These are phyloP conservation scores for Debaryomyces castellii DNA, from an alignment of 805 yeast species.

Conservation along the genomic window DNA sequence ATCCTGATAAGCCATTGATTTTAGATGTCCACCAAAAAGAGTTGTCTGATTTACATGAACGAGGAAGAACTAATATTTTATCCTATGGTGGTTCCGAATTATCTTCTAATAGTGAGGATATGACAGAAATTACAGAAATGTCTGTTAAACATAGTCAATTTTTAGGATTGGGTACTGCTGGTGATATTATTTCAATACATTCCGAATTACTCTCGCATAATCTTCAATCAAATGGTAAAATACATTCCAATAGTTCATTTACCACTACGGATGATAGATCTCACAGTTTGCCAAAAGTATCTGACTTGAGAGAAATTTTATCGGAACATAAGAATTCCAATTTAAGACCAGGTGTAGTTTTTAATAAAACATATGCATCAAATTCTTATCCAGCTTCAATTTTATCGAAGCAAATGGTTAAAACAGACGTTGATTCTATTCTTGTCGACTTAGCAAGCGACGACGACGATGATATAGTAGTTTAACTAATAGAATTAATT, in stretches of 20 bases:
- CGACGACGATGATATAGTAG: conserved; percentile 29
- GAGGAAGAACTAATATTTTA: background rate
- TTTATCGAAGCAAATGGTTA: conserved; percentile 29
- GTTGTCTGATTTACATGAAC: background rate
- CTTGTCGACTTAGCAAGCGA: conserved; percentile 34
- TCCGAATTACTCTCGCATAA: conserved; percentile 26
- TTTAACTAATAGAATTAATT: conserved; percentile 8
- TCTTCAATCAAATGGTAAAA: conserved; percentile 7
- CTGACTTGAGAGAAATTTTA: conserved; percentile 36
- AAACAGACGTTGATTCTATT: conserved; percentile 33
- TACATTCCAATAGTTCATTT: conserved; percentile 11
- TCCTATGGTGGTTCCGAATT: conserved; percentile 3
- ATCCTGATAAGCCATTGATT: conserved; percentile 24
- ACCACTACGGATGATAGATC: conserved; percentile 13
- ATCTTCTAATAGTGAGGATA: conserved; percentile 9
- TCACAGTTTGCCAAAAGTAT: conserved; percentile 27
- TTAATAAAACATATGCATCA: conserved; percentile 6
- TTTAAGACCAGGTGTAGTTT: conserved; percentile 1
- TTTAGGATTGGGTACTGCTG: conserved; percentile 39
- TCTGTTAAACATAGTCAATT: background rate
- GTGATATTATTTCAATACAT: conserved; percentile 41
- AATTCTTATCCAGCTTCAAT: conserved; percentile 22
- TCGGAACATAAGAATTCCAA: conserved; percentile 3
- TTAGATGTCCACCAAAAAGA: conserved; percentile 6
- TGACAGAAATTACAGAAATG: conserved; percentile 6